Evolutionary conservation across 2,329 filamentous ascomycete genomes (phyloP), one percentile per base, ranked within the genome.

Genomic region (Cryphonectria carpinicola): DNA sequence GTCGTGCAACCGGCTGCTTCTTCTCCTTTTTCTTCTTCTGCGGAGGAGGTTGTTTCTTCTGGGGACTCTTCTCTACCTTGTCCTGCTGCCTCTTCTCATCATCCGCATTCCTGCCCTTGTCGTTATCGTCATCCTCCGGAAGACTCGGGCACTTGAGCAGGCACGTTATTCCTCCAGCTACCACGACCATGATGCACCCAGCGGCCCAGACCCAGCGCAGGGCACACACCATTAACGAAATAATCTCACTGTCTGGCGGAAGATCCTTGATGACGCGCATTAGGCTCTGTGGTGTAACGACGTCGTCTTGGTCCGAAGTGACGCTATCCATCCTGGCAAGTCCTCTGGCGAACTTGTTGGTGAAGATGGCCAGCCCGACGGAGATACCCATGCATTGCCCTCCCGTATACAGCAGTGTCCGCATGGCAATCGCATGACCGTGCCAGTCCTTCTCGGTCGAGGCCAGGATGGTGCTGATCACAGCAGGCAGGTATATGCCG

Each of bases 401-500:
- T 8, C 65, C 68, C 4, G 71, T 72, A 46, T 70, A 66, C 5
- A 72, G 39, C 37, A 68, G 49, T 11, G 71, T 68, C 43, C 71
- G 65, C 37, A 39, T 68, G 37, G 71, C 71, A 8, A 72, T 70
- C 35, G 71, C 71, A 28, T 72, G 66, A 37, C 68, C 22, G 46
- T 72, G 71, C 68, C 66, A 70, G 28, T 65, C 35, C 32, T 52
- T 60, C 14, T 68, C 68, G 11, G 71, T 72, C 32, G 56, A 66
- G 32, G 71, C 71, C 14, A 72, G 35, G 54, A 72, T 65, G 28
- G 71, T 70, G 39, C 66, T 72, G 65, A 72, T 65, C 68, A 72
- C 64, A 63, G 71, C 66, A 7, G 71, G 71, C 28, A 62, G n/a
- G 10, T 61, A 70, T 14, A 70, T 63, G 49, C 66, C 71, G 58